These are phyloP conservation scores for Trypanosoma grayi DNA, from an alignment of 208 protist genomes.

Conservation along the genomic window DNA sequence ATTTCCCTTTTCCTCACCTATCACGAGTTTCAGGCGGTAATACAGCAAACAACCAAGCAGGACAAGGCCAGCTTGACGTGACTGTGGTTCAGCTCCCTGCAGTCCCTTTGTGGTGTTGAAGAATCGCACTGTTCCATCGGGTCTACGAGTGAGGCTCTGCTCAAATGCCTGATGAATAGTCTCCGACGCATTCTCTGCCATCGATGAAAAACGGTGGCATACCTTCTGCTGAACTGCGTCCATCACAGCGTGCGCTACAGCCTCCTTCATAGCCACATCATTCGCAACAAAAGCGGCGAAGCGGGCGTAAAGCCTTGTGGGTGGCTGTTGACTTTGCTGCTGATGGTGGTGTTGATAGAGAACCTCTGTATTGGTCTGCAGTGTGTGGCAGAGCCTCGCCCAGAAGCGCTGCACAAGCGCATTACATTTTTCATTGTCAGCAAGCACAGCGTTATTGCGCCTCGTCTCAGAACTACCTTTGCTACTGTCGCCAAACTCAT, in stretches of 20 bases:
- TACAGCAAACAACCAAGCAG: slow-evolving; percentile 71
- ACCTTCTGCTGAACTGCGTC: slow-evolving; percentile 61
- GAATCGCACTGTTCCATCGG: slow-evolving; percentile 69
- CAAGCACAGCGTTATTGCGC: slow-evolving; percentile 16
- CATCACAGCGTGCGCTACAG: slow-evolving; percentile 51
- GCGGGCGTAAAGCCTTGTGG: slow-evolving; percentile 42
- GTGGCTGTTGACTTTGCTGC: slow-evolving; percentile 4
- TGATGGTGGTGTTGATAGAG: slow-evolving; percentile 28
- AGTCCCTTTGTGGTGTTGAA: slow-evolving; percentile 68
- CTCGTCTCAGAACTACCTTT: neutral
- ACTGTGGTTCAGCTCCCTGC: slow-evolving; percentile 48
- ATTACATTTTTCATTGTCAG: slow-evolving; percentile 57
- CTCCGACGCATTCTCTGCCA: slow-evolving; percentile 72
- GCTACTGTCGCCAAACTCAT: neutral
- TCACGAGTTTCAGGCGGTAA: slow-evolving; percentile 61
- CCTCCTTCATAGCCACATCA: slow-evolving; percentile 48
- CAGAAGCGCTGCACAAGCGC: slow-evolving; percentile 60
- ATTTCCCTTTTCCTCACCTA: neutral
- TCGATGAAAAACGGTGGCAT: slow-evolving; percentile 51
- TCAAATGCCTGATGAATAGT: slow-evolving; percentile 81
- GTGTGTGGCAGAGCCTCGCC: slow-evolving; percentile 32
- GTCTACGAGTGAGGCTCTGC: slow-evolving; percentile 59
- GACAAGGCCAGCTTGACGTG: slow-evolving; percentile 63
- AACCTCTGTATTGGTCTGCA: slow-evolving; percentile 31
- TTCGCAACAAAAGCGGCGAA: slow-evolving; percentile 50